Base-by-base conservation (phyloP, 495 filamentous ascomycete species). In the Sabuloglossum arenarium region DNA sequence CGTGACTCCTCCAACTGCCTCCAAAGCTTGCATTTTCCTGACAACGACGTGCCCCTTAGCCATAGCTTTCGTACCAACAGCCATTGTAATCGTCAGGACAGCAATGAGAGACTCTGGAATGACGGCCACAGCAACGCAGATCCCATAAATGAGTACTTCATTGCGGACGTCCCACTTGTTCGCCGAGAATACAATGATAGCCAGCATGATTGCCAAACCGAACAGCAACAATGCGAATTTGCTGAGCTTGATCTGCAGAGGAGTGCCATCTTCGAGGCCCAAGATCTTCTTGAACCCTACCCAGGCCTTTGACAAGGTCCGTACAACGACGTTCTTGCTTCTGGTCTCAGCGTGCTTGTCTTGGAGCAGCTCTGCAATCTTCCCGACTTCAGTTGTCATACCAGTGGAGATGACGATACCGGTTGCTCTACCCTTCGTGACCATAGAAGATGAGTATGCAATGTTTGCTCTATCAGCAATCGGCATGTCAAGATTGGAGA, bases 301-400 rank as follows among this genome's bases (percentile, higher is more conserved):
- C 47, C 47, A 51, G 47, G 12, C 27, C 23, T 51, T 51, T 12
- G 47, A 14, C 11, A 51, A 11, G 1, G 28, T 29, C 11, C 47
- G 23, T 6, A 28, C 6, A 1, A 51, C 47, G 24, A 29, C 47
- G 16, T 51, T 51, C 12, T 30, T 30, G 28, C 47, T 51, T 29
- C 16, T 30, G 24, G 14, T 51, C 23, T 30, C 47, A 5, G 25
- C 5, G 16, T 11, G 47, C 24, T 51, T 30, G 6, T 51, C 28
- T 12, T 29, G 47, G 16, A 51, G 47, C 28, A 51, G 28, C 16
- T 51, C 74, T 10, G 86, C 86, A 64, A 91, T 91, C 63, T 78
- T 86, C n/a, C 86, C 86, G 47, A 93, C 83, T 66, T 88, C 84
- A 0, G 86, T 93, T 54, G 71, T 64, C 86, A 90, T 90, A 10